These are phyloP conservation scores for Priceomyces medius DNA, from an alignment of 805 yeast genomes.

Conservation along the genomic window DNA sequence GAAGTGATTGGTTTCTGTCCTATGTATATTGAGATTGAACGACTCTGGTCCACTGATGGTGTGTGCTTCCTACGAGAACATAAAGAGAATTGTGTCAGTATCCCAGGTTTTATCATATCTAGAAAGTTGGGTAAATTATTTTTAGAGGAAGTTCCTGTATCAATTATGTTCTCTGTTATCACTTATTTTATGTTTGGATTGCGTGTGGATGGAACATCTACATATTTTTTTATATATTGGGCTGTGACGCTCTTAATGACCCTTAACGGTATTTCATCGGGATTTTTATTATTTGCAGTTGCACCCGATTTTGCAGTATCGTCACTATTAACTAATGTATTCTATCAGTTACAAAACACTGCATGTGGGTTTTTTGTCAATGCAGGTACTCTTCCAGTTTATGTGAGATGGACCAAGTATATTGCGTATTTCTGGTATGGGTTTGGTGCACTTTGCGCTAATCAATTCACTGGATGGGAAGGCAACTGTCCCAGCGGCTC, in stretches of 20 bases:
- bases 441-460: constrained; percentile 65
- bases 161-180: constrained; percentile 56
- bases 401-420: constrained; percentile 82
- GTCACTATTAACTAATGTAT: constrained; percentile 57
- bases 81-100: constrained; percentile 64
- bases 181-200: constrained; percentile 81
- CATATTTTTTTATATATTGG: constrained; percentile 62
- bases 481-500: constrained; percentile 52
- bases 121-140: constrained; percentile 65
- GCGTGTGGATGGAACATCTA: constrained; percentile 27
- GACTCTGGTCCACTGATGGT: constrained; percentile 41
- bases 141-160: constrained; percentile 66
- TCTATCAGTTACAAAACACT: constrained; percentile 70
- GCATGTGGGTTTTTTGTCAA: constrained; percentile 82
- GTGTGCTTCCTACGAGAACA: constrained; percentile 53
- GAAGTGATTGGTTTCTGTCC: constrained; percentile 43
- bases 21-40: constrained; percentile 37
- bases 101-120: constrained; percentile 64
- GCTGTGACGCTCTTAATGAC: constrained; percentile 57
- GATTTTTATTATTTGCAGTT: constrained; percentile 52
- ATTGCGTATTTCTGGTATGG: constrained; percentile 76
- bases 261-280: constrained; percentile 54
- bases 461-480: constrained; percentile 59
- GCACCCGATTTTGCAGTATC: constrained; percentile 63
- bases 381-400: constrained; percentile 72